phyloP scores from a whole-genome alignment of 139 green algal species.

The Chlorella ohadii region DNA sequence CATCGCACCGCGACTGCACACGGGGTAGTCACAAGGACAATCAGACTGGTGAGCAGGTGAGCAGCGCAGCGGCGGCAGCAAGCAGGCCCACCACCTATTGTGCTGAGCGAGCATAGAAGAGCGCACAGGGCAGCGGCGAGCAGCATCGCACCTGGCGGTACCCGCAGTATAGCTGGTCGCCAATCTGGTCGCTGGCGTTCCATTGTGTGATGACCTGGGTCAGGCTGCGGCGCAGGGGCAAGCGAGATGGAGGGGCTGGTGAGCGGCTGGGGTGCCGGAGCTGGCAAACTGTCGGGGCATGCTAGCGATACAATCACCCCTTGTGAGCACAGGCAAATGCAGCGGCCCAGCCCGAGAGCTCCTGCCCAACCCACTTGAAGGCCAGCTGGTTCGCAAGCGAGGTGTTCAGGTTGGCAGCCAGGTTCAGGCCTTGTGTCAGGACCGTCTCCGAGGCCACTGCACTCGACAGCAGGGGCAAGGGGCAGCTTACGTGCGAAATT shows the following conservation, averaged over 20 bases:
- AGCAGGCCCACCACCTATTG: too few species aligned
- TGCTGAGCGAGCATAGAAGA: too few species aligned
- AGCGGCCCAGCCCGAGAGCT: too few species aligned
- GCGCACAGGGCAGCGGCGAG: not conserved
- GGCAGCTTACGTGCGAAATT: too few species aligned
- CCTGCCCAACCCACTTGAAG: too few species aligned
- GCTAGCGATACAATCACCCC: too few species aligned
- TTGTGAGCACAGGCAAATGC: too few species aligned
- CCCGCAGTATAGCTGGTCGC: constrained; percentile 67
- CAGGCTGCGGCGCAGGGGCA: not conserved
- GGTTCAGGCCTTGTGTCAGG: constrained; percentile 30
- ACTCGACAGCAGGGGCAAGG: not conserved
- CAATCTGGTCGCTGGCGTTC: constrained; percentile 29
- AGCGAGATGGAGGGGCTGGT: too few species aligned
- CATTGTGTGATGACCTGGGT: constrained; percentile 8
- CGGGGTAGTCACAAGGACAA: not conserved
- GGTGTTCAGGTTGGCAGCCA: constrained; percentile 16
- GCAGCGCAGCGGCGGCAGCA: too few species aligned
- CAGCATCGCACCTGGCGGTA: constrained; percentile 46
- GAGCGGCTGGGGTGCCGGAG: too few species aligned
- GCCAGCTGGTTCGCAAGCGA: too few species aligned
- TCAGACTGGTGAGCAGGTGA: not conserved
- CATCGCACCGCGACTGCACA: constrained; percentile 36
- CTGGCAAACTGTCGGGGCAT: too few species aligned
- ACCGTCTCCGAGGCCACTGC: constrained; percentile 11